phyloP scores from a whole-genome alignment of 257 asterid genomes.

The Linderniella brevidens region DNA sequence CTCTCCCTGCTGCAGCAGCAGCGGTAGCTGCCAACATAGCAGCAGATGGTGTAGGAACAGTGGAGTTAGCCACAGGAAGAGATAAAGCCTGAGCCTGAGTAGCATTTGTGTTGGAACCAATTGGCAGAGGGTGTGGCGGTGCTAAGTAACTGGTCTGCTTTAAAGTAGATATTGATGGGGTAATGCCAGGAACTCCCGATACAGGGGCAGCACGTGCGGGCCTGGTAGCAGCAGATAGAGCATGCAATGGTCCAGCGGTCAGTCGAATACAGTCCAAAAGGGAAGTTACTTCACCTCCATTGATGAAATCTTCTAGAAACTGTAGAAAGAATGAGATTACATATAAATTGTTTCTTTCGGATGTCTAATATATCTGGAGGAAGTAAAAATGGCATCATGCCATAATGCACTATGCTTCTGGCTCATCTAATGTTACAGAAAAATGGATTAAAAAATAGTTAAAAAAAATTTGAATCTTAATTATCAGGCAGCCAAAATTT shows the following conservation, averaged over 20 bases:
- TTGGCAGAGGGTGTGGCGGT: slow-evolving; percentile 45
- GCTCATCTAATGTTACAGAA: no score
- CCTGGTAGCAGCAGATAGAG: slow-evolving; percentile 98
- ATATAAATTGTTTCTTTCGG: slow-evolving; percentile 8
- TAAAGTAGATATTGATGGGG: slow-evolving; percentile 36
- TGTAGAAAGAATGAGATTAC: slow-evolving; percentile 16
- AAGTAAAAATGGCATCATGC: neutral
- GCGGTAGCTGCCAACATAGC: slow-evolving; percentile 77
- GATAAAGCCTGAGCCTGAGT: slow-evolving; percentile 67
- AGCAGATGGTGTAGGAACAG: slow-evolving; percentile 29
- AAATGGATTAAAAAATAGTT: no score
- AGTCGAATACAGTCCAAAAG: slow-evolving; percentile 93
- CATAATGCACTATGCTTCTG: no score
- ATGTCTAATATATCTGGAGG: no score
- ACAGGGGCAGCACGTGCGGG: slow-evolving; percentile 99
- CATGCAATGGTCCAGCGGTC: slow-evolving; percentile 97
- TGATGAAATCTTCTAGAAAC: slow-evolving; percentile 97
- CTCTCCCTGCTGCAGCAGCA: slow-evolving; percentile 86
- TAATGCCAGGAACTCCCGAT: slow-evolving; percentile 57
- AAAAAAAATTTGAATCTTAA: no score
- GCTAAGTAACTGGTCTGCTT: slow-evolving; percentile 55
- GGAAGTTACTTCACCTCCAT: slow-evolving; percentile 94
- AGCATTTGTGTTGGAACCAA: slow-evolving; percentile 32
- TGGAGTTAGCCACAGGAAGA: slow-evolving; percentile 37
- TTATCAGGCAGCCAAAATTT: no score